Conservation (phyloP, 441 rosid species). For the Euphorbia corollata region DNA sequence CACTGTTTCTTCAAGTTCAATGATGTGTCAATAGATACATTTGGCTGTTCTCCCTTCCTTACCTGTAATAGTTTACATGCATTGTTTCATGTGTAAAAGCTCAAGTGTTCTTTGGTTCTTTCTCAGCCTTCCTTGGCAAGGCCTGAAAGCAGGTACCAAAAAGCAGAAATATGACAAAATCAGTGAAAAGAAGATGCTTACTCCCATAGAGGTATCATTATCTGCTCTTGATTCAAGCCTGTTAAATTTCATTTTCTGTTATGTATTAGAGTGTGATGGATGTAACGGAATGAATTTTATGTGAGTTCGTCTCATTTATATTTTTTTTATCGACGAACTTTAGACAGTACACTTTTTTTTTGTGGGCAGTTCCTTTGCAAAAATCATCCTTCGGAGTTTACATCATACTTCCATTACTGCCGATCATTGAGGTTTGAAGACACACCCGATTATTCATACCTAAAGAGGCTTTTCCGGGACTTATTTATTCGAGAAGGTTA, state of each 20-base stretch:
- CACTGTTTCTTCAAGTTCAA: too few species aligned
- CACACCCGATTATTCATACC: conserved; percentile 49
- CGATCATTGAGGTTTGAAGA: conserved; percentile 91
- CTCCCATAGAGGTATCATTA: conserved; percentile 60
- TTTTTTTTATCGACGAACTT: background rate
- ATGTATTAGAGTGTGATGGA: background rate
- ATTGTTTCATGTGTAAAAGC: too few species aligned
- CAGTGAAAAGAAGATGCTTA: conserved; percentile 80
- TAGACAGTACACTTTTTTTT: background rate
- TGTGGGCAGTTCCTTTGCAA: conserved; percentile 74
- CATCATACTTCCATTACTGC: conserved; percentile 83
- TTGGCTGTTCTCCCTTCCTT: background rate
- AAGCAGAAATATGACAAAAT: conserved; percentile 90
- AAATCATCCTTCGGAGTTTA: conserved; percentile 40
- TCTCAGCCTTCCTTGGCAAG: conserved; percentile 89
- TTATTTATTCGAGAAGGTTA: conserved; percentile 20
- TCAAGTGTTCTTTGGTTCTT: conserved; percentile 20
- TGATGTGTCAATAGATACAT: conserved; percentile 10
- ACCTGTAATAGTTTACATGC: too few species aligned
- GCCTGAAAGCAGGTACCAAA: conserved; percentile 81
- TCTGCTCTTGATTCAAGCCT: conserved; percentile 16
- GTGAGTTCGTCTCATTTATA: background rate
- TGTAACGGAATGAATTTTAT: background rate
- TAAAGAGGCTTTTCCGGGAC: too few species aligned
- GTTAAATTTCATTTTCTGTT: background rate